Percentiles rank a stretch among this genome's conserved stretches.
Evolutionary conservation across 306 rosid species (phyloP).

Genomic region (Glycyrrhiza uralensis): DNA sequence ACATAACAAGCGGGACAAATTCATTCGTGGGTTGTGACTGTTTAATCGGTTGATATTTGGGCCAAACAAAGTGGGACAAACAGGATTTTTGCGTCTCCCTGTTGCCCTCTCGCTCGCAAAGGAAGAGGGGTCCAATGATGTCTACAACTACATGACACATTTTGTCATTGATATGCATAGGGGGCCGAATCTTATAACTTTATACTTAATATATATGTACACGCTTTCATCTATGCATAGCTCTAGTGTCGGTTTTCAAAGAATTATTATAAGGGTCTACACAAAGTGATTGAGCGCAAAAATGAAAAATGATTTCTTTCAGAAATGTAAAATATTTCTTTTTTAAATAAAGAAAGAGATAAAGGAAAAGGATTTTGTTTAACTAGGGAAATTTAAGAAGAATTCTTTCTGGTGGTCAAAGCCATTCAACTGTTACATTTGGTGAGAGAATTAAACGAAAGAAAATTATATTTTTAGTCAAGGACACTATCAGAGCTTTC

Average conservation of each 20-base stretch:
- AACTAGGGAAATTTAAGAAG: background rate
- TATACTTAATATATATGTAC: background rate
- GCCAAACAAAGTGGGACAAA: constrained; percentile 34
- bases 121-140: constrained; percentile 31
- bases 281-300: constrained; percentile 4
- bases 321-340: background rate
- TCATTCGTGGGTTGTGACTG: background rate
- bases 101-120: constrained; percentile 32
- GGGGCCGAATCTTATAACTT: constrained; percentile 33
- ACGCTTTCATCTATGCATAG: background rate
- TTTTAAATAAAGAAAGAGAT: background rate
- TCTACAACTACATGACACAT: constrained; percentile 30
- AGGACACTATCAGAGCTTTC: too few relatives aligned
- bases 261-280: background rate
- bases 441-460: background rate
- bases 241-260: background rate
- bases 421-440: background rate
- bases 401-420: background rate
- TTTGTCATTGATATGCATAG: constrained; percentile 15
- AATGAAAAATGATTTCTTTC: background rate
- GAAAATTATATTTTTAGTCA: too few relatives aligned
- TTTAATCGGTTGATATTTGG: constrained; percentile 13
- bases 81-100: constrained; percentile 23
- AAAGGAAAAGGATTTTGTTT: background rate
- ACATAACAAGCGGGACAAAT: constrained; percentile 21